These are phyloP conservation scores for Exophiala sp. DNA, from an alignment of 2,329 filamentous ascomycete species.

Conservation along the genomic window DNA sequence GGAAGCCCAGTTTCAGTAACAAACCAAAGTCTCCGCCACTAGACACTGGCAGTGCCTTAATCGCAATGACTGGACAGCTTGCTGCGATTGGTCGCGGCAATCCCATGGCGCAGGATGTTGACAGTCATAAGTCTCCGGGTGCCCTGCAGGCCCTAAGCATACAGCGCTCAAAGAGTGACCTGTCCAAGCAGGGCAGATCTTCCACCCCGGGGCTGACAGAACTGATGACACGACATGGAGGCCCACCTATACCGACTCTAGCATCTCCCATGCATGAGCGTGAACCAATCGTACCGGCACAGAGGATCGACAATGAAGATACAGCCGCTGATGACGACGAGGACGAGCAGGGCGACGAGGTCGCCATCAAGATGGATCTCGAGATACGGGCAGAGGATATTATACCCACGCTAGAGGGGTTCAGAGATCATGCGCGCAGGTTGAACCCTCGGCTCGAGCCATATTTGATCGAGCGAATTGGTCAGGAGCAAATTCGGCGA, in stretches of 20 bases:
- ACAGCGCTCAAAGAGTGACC: conserved; percentile 53
- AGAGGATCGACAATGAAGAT: conserved; percentile 32
- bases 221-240: conserved; percentile 53
- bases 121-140: conserved; percentile 30
- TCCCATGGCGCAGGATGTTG: conserved; percentile 53
- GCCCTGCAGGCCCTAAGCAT: conserved; percentile 28
- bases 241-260: conserved; percentile 53
- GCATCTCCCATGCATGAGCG: conserved; percentile 42
- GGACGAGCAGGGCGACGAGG: conserved; percentile 38
- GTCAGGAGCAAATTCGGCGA: conserved; percentile 69
- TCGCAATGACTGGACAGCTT: conserved; percentile 43
- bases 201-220: conserved; percentile 43
- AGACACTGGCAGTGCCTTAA: conserved; percentile 38
- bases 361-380: conserved; percentile 50
- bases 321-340: conserved; percentile 38
- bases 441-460: conserved; percentile 67
- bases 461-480: conserved; percentile 71
- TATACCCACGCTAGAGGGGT: conserved; percentile 67
- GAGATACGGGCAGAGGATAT: conserved; percentile 60
- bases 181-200: conserved; percentile 39
- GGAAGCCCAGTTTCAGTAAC: conserved; percentile 37
- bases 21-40: conserved; percentile 37
- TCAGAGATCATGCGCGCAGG: conserved; percentile 64
- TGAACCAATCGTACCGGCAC: conserved; percentile 21
- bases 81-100: conserved; percentile 47